These are phyloP conservation scores for Wallacemonas collosoma DNA, from an alignment of 208 protist species.

Conservation along the genomic window DNA sequence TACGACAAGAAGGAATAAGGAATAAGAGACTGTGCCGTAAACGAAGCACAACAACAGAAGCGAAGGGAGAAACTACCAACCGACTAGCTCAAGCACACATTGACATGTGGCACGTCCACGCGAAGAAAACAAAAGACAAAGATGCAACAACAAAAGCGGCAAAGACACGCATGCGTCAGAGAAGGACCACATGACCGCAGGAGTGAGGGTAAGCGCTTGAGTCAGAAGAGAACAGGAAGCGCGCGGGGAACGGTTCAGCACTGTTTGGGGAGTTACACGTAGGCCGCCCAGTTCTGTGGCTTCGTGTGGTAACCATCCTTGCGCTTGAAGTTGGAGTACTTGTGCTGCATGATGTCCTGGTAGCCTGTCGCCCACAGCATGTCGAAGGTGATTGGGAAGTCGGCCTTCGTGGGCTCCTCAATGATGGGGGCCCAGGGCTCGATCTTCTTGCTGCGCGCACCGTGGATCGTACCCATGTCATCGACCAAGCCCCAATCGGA, in stretches of 20 bases:
- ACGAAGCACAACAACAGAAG: slow-evolving; percentile 17
- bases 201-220: too few species aligned
- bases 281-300: slow-evolving; percentile 81
- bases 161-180: not conserved
- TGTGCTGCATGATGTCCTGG: slow-evolving; percentile 85
- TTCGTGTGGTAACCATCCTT: slow-evolving; percentile 89
- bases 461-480: slow-evolving; percentile 63
- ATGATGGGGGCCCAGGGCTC: slow-evolving; percentile 90
- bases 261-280: slow-evolving; percentile 46
- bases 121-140: slow-evolving; percentile 3
- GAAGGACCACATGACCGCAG: too few species aligned
- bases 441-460: slow-evolving; percentile 79
- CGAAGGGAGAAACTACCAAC: slow-evolving; percentile 15
- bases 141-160: not conserved
- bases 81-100: not conserved
- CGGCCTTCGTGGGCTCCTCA: slow-evolving; percentile 84
- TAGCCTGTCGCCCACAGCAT: slow-evolving; percentile 90
- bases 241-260: not conserved
- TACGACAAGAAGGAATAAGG: slow-evolving; percentile 19
- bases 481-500: slow-evolving; percentile 82
- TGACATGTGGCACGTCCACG: not conserved
- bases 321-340: slow-evolving; percentile 79
- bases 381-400: slow-evolving; percentile 89
- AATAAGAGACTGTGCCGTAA: not conserved
- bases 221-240: too few species aligned